Evolutionary conservation across 495 filamentous ascomycete species (phyloP), one percentile per base, ranked within the genome.

Genomic region (Copromyces sp.): DNA sequence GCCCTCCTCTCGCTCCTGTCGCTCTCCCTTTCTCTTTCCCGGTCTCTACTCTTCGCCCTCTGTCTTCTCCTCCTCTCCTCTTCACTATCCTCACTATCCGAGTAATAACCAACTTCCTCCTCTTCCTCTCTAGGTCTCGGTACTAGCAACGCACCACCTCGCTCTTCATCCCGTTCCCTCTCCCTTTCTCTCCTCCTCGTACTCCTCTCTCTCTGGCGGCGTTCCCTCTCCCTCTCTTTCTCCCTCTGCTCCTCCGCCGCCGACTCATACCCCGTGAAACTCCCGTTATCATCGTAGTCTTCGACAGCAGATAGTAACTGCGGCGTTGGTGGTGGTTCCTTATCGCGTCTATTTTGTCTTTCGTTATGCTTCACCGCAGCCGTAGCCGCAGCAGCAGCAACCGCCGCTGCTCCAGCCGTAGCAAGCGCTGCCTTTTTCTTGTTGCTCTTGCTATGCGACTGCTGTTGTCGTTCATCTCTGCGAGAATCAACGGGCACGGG

Each of bases 61-160:
- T 83, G 70, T 83, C 85, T 12, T 84, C 85, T 29, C 74, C 78
- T 39, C 86, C 86, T 37, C 82, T 77, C 83, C 79, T 73, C 79
- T 75, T 75, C 81, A 75, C 75, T 83, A 75, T 76, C 78, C 37
- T 68, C 53, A 2, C 29, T 35, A 65, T 65, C 72, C 39, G 74
- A 77, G 45, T 79, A 76, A 17, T 32, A 65, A 17, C 53, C 53
- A 16, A 37, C 24, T 17, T 65, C 53, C 9, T 77, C 75, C 42
- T 70, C 74, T 11, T 39, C 69, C 6, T 70, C 75, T 70, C 69
- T 74, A 29, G 73, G 65, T 68, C 61, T 71, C n/a, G 70, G 29
- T 1, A 8, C 5, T 6, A 65, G 17, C 14, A 65, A 8, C 5
- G 53, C 14, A 4, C 29, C 53, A 35, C 32, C 53, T 4, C 6